Evolutionary conservation across 176 grass and related monocot species (phyloP).

Genomic region (Phragmites australis): DNA sequence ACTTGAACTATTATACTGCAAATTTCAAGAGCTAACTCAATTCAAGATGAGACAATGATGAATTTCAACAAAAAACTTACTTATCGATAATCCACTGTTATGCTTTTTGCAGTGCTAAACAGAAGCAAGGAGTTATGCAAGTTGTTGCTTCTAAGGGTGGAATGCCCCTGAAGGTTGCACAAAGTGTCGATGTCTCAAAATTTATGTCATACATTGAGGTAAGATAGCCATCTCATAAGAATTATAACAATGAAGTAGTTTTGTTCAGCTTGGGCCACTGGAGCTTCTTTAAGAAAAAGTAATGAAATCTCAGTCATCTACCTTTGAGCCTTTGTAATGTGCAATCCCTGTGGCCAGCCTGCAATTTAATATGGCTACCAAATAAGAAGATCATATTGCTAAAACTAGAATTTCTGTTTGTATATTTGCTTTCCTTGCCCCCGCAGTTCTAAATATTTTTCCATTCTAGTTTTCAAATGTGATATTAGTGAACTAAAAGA

Average conservation of each 20-base stretch:
- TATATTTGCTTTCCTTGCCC: neutral
- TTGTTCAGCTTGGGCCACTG: neutral
- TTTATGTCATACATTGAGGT: conserved; percentile 76
- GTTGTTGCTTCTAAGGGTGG: conserved; percentile 9
- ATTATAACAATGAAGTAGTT: neutral
- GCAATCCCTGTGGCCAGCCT: neutral
- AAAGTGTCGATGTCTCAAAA: conserved; percentile 47
- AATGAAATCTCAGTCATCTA: neutral
- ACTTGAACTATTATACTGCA: neutral
- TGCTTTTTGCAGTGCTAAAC: conserved; percentile 46
- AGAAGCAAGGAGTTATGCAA: conserved; percentile 38
- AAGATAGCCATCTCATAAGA: conserved; percentile 16
- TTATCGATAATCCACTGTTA: conserved; percentile 7
- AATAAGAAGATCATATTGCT: neutral
- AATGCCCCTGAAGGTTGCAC: conserved; percentile 17
- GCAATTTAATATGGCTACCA: neutral
- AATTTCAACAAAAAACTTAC: neutral
- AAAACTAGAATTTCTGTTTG: neutral
- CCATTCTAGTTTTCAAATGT: neutral
- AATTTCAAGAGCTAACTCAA: neutral
- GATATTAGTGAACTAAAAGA: conserved; percentile 8
- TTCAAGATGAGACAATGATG: neutral
- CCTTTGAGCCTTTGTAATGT: neutral
- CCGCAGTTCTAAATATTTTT: neutral
- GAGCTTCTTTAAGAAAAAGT: conserved; percentile 12